phyloP scores from a whole-genome alignment of 2,329 filamentous ascomycete species.

The Pseudocercospora pini-densiflorae region DNA sequence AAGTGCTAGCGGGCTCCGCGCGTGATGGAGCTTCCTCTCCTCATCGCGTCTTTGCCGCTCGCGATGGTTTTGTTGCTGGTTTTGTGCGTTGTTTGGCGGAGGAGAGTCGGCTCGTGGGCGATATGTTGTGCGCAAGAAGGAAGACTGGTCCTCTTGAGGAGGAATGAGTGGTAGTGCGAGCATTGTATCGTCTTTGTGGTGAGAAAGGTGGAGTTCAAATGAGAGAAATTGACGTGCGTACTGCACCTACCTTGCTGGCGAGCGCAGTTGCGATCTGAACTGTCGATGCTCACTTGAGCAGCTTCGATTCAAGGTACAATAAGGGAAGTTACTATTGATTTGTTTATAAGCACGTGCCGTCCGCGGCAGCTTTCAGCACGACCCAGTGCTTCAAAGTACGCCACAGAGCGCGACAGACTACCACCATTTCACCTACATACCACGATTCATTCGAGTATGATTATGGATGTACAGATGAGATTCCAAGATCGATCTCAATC shows the following conservation, averaged over 20 bases:
- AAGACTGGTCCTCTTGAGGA: conserved; percentile 35
- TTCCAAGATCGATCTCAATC: too few relatives aligned
- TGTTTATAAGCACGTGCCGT: neutral
- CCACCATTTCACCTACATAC: too few relatives aligned
- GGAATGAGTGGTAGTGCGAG: conserved; percentile 40
- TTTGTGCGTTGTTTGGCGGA: conserved; percentile 28
- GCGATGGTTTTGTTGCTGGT: conserved; percentile 33
- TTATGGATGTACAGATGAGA: neutral
- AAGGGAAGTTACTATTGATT: neutral
- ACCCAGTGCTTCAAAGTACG: too few relatives aligned
- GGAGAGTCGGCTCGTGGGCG: conserved; percentile 36
- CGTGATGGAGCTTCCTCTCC: conserved; percentile 38
- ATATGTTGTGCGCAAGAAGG: conserved; percentile 31
- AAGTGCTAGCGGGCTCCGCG: conserved; percentile 67
- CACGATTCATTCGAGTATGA: too few relatives aligned
- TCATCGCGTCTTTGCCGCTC: conserved; percentile 41
- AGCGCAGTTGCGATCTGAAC: neutral
- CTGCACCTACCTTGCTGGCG: neutral
- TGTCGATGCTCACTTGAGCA: neutral
- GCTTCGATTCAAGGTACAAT: neutral
- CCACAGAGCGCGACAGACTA: too few relatives aligned
- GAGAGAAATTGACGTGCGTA: neutral
- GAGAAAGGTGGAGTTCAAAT: neutral
- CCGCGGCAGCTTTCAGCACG: too few relatives aligned
- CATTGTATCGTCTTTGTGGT: conserved; percentile 23